Evolutionary conservation across 1,139 yeast genomes (phyloP).

Genomic region (Suhomyces wounanorum): DNA sequence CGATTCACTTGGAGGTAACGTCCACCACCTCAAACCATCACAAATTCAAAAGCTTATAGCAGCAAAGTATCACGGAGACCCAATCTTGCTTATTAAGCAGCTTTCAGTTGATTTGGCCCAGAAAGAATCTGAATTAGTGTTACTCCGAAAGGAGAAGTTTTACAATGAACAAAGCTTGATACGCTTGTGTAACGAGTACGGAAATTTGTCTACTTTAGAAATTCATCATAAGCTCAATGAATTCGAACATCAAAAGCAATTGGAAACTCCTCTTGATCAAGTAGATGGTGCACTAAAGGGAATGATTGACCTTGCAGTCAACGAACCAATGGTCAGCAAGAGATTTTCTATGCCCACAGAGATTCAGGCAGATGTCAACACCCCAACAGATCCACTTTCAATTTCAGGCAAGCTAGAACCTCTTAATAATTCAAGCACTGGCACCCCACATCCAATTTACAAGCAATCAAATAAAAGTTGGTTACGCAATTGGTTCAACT

Average conservation of each 20-base stretch:
- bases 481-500: conserved; percentile 24
- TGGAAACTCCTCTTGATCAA: background rate
- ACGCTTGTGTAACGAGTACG: conserved; percentile 45
- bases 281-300: conserved; percentile 11
- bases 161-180: conserved; percentile 47
- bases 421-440: background rate
- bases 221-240: conserved; percentile 40
- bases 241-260: conserved; percentile 21
- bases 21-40: conserved; percentile 19
- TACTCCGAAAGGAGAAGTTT: conserved; percentile 43
- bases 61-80: conserved; percentile 38
- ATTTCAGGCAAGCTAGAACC: background rate
- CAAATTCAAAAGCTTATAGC: conserved; percentile 36
- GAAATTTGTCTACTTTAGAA: conserved; percentile 44
- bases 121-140: conserved; percentile 49
- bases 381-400: background rate
- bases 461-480: conserved; percentile 16
- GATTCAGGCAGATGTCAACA: background rate
- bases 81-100: conserved; percentile 46
- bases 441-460: background rate
- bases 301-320: conserved; percentile 16
- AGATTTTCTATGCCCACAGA: background rate
- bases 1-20: conserved; percentile 19
- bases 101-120: conserved; percentile 51
- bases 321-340: conserved; percentile 1